A percentile compares a stretch with the other conserved stretches of the same genome.
Conservation (phyloP, 2,329 filamentous ascomycete species). For the Diplodia seriata region DNA sequence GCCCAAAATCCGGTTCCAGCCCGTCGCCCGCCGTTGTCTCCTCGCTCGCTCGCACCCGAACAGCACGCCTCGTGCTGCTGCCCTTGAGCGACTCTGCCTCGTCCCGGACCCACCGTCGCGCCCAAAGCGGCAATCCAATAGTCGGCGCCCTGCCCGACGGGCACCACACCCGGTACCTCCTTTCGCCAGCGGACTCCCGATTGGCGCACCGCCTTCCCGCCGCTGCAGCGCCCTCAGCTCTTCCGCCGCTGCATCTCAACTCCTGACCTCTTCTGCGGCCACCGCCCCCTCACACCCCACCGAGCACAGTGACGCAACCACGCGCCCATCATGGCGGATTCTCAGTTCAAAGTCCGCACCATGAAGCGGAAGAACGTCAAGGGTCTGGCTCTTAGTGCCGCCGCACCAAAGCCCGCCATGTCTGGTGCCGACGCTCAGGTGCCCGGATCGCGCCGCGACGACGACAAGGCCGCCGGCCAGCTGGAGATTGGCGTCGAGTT, state of each 20-base stretch:
- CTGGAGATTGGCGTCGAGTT: slow-evolving; percentile 98
- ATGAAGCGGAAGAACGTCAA: slow-evolving; percentile 99
- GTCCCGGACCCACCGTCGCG: slow-evolving; percentile 24
- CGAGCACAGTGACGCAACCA: slow-evolving; percentile 28
- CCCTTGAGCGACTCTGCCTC: slow-evolving; percentile 14
- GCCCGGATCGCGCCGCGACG: slow-evolving; percentile 65
- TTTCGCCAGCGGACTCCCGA: slow-evolving; percentile 30
- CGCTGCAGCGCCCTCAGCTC: slow-evolving; percentile 10
- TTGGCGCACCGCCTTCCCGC: slow-evolving; percentile 26
- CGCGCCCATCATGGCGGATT: slow-evolving; percentile 53
- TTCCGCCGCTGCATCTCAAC: slow-evolving; percentile 11
- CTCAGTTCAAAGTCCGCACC: slow-evolving; percentile 71
- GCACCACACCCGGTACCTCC: slow-evolving; percentile 30
- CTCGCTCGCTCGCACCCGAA: slow-evolving; percentile 2
- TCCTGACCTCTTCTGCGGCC: slow-evolving; percentile 47
- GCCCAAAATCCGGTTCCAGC: slow-evolving; percentile 17
- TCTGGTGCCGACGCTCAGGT: slow-evolving; percentile 73
- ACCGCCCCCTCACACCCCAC: slow-evolving; percentile 3
- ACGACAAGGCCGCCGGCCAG: slow-evolving; percentile 69
- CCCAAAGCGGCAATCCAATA: slow-evolving; percentile 33
- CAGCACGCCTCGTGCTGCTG: slow-evolving; percentile 1
- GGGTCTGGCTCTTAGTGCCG: slow-evolving; percentile 84
- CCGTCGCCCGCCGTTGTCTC: slow-evolving; percentile 16
- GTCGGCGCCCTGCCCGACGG: slow-evolving; percentile 28
- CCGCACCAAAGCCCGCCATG: slow-evolving; percentile 74